Evolutionary conservation across 202 grass and related monocot species (phyloP).

Genomic region (Elaeis oleifera): DNA sequence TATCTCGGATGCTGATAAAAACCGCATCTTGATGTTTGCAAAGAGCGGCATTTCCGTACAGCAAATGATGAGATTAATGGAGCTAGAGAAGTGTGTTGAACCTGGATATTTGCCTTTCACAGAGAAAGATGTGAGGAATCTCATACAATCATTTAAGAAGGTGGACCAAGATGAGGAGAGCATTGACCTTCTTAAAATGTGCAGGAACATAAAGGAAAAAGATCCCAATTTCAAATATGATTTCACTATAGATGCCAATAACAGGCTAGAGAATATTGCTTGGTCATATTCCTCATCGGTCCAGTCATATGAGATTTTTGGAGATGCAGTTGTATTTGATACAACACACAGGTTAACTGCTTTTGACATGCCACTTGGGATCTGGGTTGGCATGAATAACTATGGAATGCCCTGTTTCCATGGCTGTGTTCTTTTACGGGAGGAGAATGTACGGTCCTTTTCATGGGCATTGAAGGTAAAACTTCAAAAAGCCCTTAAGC

Average conservation of each 20-base stretch:
- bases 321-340: conserved; percentile 58
- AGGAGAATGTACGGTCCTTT: conserved; percentile 43
- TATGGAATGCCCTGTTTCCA: conserved; percentile 51
- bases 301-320: conserved; percentile 49
- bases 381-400: conserved; percentile 75
- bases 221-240: conserved; percentile 50
- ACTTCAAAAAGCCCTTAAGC: not conserved
- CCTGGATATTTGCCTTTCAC: conserved; percentile 57
- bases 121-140: conserved; percentile 72
- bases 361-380: conserved; percentile 41
- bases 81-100: conserved; percentile 56
- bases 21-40: conserved; percentile 46
- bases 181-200: conserved; percentile 46
- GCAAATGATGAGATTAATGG: conserved; percentile 70
- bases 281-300: conserved; percentile 56
- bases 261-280: conserved; percentile 44
- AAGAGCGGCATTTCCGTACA: conserved; percentile 61
- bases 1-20: conserved; percentile 46
- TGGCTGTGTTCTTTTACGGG: conserved; percentile 36
- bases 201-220: conserved; percentile 48
- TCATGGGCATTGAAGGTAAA: conserved; percentile 54
- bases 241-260: conserved; percentile 33
- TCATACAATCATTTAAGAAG: conserved; percentile 57
- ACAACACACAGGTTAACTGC: conserved; percentile 38
- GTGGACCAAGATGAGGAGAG: conserved; percentile 39